These are phyloP conservation scores for Limonium bicolor DNA, from an alignment of 148 eudicot genomes.

Conservation along the genomic window DNA sequence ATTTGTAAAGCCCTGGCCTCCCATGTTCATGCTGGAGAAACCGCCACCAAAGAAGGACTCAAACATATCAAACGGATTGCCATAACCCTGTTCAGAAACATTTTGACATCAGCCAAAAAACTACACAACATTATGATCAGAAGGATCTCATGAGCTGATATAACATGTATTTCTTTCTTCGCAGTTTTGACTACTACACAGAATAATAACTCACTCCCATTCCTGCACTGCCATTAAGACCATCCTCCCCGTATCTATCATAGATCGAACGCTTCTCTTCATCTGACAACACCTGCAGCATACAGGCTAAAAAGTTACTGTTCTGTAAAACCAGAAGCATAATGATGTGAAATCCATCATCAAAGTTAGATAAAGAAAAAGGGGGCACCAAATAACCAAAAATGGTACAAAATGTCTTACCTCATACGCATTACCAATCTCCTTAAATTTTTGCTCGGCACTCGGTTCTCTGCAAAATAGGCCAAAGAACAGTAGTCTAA, in stretches of 20 bases:
- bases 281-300: slow-evolving; percentile 79
- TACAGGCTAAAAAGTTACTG: too few species aligned
- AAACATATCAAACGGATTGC: slow-evolving; percentile 89
- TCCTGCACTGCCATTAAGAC: slow-evolving; percentile 89
- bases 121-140: too few species aligned
- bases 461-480: slow-evolving; percentile 68
- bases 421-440: slow-evolving; percentile 98
- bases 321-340: too few species aligned
- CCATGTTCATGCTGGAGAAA: slow-evolving; percentile 39
- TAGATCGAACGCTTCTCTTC: slow-evolving; percentile 95
- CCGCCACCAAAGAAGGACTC: slow-evolving; percentile 80
- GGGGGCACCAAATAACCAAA: background rate
- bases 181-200: too few species aligned
- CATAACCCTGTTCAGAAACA: slow-evolving; percentile 63
- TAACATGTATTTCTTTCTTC: too few species aligned
- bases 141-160: too few species aligned
- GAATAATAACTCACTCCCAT: slow-evolving; percentile 85
- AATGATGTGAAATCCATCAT: background rate
- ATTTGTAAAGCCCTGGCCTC: slow-evolving; percentile 69
- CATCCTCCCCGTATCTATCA: slow-evolving; percentile 94
- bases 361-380: background rate
- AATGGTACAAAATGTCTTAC: too few species aligned
- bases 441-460: slow-evolving; percentile 90
- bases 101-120: too few species aligned
- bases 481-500: background rate